A percentile compares a stretch with the other conserved stretches of the same genome.
These are phyloP conservation scores for Hortaea sp. DNA, from an alignment of 2,329 filamentous ascomycete species.

Conservation along the genomic window DNA sequence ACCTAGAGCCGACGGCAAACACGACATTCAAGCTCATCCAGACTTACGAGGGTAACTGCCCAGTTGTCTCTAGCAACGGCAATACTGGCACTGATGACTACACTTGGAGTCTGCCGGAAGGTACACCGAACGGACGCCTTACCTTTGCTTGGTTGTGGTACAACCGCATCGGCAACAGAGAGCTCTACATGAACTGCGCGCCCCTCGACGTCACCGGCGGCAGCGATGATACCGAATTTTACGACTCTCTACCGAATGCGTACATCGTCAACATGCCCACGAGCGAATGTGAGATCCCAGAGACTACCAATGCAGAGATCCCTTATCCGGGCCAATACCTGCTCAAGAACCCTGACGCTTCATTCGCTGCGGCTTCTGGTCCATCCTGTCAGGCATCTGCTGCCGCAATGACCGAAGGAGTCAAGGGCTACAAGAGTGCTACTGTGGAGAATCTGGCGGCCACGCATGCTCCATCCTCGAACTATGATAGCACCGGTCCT, in stretches of 20 bases:
- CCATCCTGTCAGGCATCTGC: slow-evolving; percentile 10
- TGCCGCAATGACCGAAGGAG: slow-evolving; percentile 10
- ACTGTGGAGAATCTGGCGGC: slow-evolving; percentile 4
- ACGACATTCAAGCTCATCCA: slow-evolving; percentile 82
- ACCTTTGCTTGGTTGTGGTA: slow-evolving; percentile 89
- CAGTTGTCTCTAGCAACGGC: slow-evolving; percentile 50
- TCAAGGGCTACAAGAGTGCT: slow-evolving; percentile 5
- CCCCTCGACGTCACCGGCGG: slow-evolving; percentile 52
- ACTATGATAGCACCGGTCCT: slow-evolving; percentile 1
- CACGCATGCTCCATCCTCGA: slow-evolving; percentile 19
- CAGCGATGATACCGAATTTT: slow-evolving; percentile 35
- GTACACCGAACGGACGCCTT: slow-evolving; percentile 64
- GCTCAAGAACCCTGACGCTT: slow-evolving; percentile 1
- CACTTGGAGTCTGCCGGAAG: slow-evolving; percentile 59
- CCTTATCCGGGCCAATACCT: slow-evolving; percentile 18
- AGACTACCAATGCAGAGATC: slow-evolving; percentile 6
- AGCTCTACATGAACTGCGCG: slow-evolving; percentile 97
- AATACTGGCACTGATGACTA: slow-evolving; percentile 45
- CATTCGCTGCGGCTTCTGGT: slow-evolving; percentile 8
- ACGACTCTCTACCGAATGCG: slow-evolving; percentile 56
- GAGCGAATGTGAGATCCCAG: slow-evolving; percentile 3
- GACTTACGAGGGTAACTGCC: slow-evolving; percentile 77
- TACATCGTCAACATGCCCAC: slow-evolving; percentile 52
- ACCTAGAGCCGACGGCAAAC: slow-evolving; percentile 54
- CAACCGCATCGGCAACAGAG: slow-evolving; percentile 78